Conservation (phyloP, 345 rosid species). For the Laguncularia racemosa region DNA sequence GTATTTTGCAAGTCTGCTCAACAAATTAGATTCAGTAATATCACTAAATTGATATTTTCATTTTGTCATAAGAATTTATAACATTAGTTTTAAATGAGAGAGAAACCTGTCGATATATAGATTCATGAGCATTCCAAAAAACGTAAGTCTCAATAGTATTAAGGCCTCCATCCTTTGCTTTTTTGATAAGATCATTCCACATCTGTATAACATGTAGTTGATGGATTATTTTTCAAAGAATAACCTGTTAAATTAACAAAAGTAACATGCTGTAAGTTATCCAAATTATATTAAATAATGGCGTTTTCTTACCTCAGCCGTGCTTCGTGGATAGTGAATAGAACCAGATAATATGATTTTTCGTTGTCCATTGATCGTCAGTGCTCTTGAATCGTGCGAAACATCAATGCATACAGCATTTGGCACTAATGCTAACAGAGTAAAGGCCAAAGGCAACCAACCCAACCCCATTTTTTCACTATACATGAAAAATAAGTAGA, state of each 20-base stretch:
- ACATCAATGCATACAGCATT: conserved; percentile 2
- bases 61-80: too few species aligned
- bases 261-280: neutral
- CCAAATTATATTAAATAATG: neutral
- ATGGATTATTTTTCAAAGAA: too few species aligned
- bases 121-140: conserved; percentile 68
- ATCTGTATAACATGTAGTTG: conserved; percentile 13
- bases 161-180: conserved; percentile 49
- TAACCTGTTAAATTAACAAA: neutral
- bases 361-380: conserved; percentile 32
- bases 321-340: conserved; percentile 52
- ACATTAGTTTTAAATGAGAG: neutral
- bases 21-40: too few species aligned
- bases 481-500: too few species aligned
- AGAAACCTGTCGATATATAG: conserved; percentile 16
- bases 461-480: too few species aligned
- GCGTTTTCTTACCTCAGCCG: conserved; percentile 19
- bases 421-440: too few species aligned
- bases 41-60: too few species aligned
- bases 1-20: too few species aligned
- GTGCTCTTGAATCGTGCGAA: conserved; percentile 20
- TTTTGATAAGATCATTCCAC: conserved; percentile 31
- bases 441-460: too few species aligned
- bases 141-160: conserved; percentile 63
- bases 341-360: conserved; percentile 38